phyloP scores from a whole-genome alignment of 2,329 filamentous ascomycete genomes.

The Fusarium solani-melongenae region DNA sequence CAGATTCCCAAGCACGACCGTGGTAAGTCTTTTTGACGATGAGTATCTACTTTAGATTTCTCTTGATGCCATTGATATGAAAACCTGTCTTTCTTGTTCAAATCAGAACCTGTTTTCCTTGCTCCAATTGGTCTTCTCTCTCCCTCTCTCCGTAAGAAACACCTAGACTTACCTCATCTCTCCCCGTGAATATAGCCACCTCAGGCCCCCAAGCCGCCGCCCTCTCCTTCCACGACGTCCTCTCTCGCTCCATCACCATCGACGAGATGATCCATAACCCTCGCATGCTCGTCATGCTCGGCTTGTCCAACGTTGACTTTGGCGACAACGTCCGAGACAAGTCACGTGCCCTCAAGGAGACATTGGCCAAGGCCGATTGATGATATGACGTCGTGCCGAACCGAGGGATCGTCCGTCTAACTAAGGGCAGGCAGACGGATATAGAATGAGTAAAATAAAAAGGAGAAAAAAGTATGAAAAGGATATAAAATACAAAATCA shows the following conservation, averaged over 20 bases:
- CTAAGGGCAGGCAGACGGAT: not conserved
- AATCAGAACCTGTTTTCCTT: not conserved
- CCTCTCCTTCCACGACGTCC: slow-evolving; percentile 46
- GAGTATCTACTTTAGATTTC: not conserved
- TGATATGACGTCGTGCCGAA: slow-evolving; percentile 19
- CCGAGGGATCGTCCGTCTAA: slow-evolving; percentile 12
- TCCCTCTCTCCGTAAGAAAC: not conserved
- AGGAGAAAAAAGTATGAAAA: not conserved
- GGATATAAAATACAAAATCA: not conserved
- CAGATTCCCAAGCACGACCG: slow-evolving; percentile 48
- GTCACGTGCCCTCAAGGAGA: slow-evolving; percentile 42
- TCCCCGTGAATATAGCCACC: slow-evolving; percentile 19
- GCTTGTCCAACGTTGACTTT: slow-evolving; percentile 45
- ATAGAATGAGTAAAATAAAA: not conserved
- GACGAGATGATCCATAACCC: slow-evolving; percentile 47
- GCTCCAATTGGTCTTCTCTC: not conserved
- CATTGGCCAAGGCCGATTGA: slow-evolving; percentile 9
- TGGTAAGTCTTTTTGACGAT: slow-evolving; percentile 35
- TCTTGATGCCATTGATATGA: not conserved
- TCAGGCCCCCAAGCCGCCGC: slow-evolving; percentile 37
- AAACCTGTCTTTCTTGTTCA: not conserved
- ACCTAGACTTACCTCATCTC: not conserved
- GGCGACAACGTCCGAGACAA: slow-evolving; percentile 42
- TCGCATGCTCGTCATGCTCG: slow-evolving; percentile 47
- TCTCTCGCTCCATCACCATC: slow-evolving; percentile 45